These are phyloP conservation scores for Closterium sp. DNA, from an alignment of 139 green algal species.

Conservation along the genomic window DNA sequence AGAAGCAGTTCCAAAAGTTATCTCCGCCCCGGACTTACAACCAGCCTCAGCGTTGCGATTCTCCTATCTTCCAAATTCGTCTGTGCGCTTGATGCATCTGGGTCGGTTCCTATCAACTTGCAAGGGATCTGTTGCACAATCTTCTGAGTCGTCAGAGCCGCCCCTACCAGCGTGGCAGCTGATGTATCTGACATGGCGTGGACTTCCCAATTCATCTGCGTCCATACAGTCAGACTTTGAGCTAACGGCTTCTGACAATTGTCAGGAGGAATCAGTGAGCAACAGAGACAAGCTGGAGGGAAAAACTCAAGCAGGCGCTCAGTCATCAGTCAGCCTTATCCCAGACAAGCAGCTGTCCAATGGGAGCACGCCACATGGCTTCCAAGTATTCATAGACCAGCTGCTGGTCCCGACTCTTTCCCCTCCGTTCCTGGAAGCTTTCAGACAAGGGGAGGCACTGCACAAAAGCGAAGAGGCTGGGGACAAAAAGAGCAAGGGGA, in stretches of 20 bases:
- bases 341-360: neutral
- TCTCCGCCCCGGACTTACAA: neutral
- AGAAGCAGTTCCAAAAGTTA: neutral
- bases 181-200: conserved; percentile 35
- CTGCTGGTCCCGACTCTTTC: conserved; percentile 20
- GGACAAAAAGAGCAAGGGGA: too few species aligned
- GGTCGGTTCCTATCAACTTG: neutral
- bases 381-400: conserved; percentile 4
- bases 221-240: neutral
- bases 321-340: neutral
- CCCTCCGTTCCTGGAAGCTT: neutral
- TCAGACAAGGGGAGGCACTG: neutral
- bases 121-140: neutral
- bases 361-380: neutral
- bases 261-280: neutral
- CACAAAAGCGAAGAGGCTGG: neutral
- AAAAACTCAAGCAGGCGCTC: neutral
- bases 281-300: neutral
- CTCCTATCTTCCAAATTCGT: neutral
- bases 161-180: neutral
- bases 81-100: neutral
- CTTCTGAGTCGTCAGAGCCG: neutral
- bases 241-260: neutral
- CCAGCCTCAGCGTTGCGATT: neutral
- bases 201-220: conserved; percentile 1